Evolutionary conservation across 495 filamentous ascomycete genomes (phyloP), one percentile per base, ranked within the genome.

Genomic region (Tricharina praecox): DNA sequence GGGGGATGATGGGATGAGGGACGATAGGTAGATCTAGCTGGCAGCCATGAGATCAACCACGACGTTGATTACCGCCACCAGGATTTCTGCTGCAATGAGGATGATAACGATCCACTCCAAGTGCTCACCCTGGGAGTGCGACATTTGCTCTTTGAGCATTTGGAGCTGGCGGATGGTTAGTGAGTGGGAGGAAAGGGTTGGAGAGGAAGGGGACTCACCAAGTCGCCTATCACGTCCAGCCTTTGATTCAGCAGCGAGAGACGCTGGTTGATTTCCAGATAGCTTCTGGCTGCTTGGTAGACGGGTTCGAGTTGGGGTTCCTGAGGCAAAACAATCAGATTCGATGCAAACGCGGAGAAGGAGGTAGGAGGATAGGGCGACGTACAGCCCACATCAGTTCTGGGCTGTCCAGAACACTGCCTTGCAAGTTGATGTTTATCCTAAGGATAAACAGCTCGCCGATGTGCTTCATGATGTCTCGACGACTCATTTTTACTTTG

Each of bases 31-130:
- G n/a, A n/a, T n/a, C 30, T 48, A 45, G 9, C 19, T 73, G 19
- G 82, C 84, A 24, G 86, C 92, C 61, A 87, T 86, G 45, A 97
- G 60, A 68, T 97, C 90, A 9, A 97, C 92, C 24, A 93, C 71
- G 43, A 97, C 95, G 64, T 97, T 97, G 47, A 95, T 79, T 10
- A 78, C 81, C 0, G 92, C 90, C 13, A 97, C 90, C 2, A 96
- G 64, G 57, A 97, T 95, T 61, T 97, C 90, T 0, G 86, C 86
- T 9, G 85, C 88, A 58, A 97, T 96, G 45, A 97, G 76, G 11
- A 96, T 71, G 49, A 97, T 96, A 32, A 97, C 86, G 62, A 93
- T 95, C 87, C 87, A 95, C 65, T 95, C 87, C 24, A 95, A 62
- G 63, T 83, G 88, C 65, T 93, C 86, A 20, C 85, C 87, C 64